Base-by-base conservation (phyloP, 352 stramenopile species). In the Phytopythium helicoides region DNA sequence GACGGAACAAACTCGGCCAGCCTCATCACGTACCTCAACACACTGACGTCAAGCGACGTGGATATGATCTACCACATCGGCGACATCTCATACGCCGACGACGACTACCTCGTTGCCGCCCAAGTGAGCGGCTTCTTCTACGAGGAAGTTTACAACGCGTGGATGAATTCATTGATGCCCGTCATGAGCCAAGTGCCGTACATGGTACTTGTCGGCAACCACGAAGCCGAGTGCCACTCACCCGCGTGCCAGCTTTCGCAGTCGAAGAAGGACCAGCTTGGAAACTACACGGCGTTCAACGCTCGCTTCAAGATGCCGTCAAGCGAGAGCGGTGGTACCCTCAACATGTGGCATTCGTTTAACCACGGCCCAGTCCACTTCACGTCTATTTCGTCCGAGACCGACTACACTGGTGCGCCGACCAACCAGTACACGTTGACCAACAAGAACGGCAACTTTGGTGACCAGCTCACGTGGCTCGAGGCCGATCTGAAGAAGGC, bases 261-360 rank as follows among this genome's bases (percentile, higher is more conserved):
- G 0, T 61, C 47, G 42, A 82, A 85, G 59, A 76, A 69, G 52
- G 56, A 82, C 28, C 60, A 68, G 11, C 56, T 96, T 15, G 66
- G 76, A 26, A 95, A 94, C 45, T 96, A 94, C 64, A 69, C 71
- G 33, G 86, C 87, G 1, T 96, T 81, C 63, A 95, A 96, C 56
- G 49, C 71, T 11, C 81, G 84, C 25, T 96, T 92, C 62, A 81
- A 86, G 48, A 96, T 96, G 87, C 87, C 87, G 16, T 89, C 74
- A 10, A 38, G 47, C 2, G 85, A 96, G 58, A 81, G 62, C 37
- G 56, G 62, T 0, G 76, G 78, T 0, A 49, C 62, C 25, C 54
- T 79, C 46, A 92, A 92, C 58, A 96, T 95, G 81, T 96, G 83
- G 82, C 86, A 96, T 56, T 94, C 83, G 28, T 97, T 94, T 51